Conservation (phyloP, 352 stramenopile genomes). For the Globisporangium megalacanthum region DNA sequence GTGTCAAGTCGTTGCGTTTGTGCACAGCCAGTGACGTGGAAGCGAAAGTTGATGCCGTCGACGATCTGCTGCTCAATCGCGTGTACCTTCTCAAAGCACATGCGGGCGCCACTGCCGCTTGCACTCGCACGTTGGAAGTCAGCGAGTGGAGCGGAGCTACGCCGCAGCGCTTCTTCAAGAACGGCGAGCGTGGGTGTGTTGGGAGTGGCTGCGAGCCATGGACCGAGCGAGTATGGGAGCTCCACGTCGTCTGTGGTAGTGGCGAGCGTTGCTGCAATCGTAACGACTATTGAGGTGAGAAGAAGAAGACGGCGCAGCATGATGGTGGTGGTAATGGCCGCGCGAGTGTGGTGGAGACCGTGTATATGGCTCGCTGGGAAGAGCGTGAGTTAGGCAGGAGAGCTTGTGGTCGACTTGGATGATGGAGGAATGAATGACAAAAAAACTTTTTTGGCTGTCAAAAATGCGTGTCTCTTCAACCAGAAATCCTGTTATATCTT, state of each 20-base stretch:
- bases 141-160: conserved; percentile 1
- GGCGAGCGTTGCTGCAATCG: not conserved
- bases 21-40: conserved; percentile 38
- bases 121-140: conserved; percentile 12
- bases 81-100: conserved; percentile 42
- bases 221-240: conserved; percentile 19
- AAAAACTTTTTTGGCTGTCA: no score
- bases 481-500: no score
- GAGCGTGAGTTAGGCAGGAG: no score
- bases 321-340: no score
- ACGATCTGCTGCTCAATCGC: conserved; percentile 56
- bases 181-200: conserved; percentile 27
- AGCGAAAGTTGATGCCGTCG: conserved; percentile 59
- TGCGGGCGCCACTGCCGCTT: not conserved
- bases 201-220: conserved; percentile 31
- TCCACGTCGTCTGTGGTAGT: not conserved
- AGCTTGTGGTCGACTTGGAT: no score
- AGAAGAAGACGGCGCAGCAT: no score
- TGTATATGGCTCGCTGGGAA: no score
- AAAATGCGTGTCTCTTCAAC: no score
- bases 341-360: no score
- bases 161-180: conserved; percentile 29
- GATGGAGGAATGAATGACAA: no score
- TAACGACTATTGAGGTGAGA: not conserved
- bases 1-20: conserved; percentile 2